These are phyloP conservation scores for Leptoxyphium fumago DNA, from an alignment of 2,329 filamentous ascomycete genomes.

Conservation along the genomic window DNA sequence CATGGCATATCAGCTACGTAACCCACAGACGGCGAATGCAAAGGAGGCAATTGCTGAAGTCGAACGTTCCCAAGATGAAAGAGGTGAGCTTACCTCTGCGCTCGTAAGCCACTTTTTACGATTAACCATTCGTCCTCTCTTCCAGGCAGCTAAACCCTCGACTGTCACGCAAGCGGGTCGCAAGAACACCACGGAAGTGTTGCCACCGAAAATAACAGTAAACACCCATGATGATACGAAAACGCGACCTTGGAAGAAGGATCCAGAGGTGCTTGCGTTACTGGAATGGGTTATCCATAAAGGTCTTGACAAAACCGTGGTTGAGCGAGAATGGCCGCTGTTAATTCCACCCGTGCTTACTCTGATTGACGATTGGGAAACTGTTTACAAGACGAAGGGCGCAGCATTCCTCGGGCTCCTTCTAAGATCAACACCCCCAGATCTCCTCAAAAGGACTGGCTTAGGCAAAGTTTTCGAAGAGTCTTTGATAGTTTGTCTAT, in stretches of 20 bases:
- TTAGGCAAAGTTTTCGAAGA: slow-evolving; percentile 55
- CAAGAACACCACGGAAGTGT: slow-evolving; percentile 33
- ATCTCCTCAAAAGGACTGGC: slow-evolving; percentile 46
- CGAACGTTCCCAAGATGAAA: slow-evolving; percentile 16
- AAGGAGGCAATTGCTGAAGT: slow-evolving; percentile 31
- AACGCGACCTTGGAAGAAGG: slow-evolving; percentile 48
- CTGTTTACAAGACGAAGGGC: slow-evolving; percentile 39
- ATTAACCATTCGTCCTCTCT: slow-evolving; percentile 51
- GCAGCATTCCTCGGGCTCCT: slow-evolving; percentile 41
- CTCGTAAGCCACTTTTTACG: slow-evolving; percentile 44
- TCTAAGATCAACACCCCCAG: slow-evolving; percentile 37
- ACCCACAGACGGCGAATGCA: slow-evolving; percentile 51
- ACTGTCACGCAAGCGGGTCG: slow-evolving; percentile 44
- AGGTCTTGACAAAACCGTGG: slow-evolving; percentile 34
- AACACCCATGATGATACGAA: slow-evolving; percentile 22
- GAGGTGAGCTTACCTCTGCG: slow-evolving; percentile 35
- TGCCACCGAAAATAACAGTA: slow-evolving; percentile 22
- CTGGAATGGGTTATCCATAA: slow-evolving; percentile 45
- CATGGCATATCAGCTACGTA: slow-evolving; percentile 75
- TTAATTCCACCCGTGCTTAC: slow-evolving; percentile 56
- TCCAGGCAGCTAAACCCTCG: slow-evolving; percentile 41
- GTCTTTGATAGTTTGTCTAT: slow-evolving; percentile 55
- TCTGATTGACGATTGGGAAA: slow-evolving; percentile 49
- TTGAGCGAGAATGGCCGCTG: slow-evolving; percentile 49
- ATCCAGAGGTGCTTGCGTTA: slow-evolving; percentile 37